Conservation (phyloP, 305 asterid species). For the Solanum hybrid region DNA sequence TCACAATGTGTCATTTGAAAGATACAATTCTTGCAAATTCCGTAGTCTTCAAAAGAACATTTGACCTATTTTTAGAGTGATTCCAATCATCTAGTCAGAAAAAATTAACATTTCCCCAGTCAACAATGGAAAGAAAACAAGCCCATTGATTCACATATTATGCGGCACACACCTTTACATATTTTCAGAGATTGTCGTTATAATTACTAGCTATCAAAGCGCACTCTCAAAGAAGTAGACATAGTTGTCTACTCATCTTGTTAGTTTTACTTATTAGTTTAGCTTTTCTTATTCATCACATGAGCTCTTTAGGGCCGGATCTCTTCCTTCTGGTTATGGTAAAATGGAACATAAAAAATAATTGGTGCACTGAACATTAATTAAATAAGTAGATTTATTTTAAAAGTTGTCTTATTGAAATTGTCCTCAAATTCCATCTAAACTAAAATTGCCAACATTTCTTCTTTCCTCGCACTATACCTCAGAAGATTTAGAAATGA, state of each 20-base stretch:
- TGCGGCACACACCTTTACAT: background rate
- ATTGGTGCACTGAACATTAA: background rate
- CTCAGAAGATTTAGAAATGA: background rate
- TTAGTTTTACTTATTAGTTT: background rate
- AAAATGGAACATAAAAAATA: background rate
- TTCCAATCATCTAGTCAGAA: background rate
- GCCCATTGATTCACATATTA: background rate
- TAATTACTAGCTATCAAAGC: background rate
- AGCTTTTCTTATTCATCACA: background rate
- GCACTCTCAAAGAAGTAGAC: background rate
- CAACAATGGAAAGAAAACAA: background rate
- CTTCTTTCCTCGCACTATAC: background rate
- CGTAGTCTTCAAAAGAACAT: background rate
- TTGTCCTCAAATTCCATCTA: background rate
- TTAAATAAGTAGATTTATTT: background rate
- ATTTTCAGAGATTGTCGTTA: background rate
- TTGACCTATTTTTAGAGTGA: background rate
- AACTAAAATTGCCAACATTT: background rate
- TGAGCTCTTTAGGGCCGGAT: background rate
- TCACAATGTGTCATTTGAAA: background rate
- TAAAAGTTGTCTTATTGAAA: background rate
- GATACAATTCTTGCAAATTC: background rate
- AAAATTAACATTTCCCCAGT: background rate
- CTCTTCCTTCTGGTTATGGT: slow-evolving; percentile 1
- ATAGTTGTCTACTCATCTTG: background rate